phyloP scores from a whole-genome alignment of 192 early-diverging fungal genomes.

The Rhizoclosmatium globosum region DNA sequence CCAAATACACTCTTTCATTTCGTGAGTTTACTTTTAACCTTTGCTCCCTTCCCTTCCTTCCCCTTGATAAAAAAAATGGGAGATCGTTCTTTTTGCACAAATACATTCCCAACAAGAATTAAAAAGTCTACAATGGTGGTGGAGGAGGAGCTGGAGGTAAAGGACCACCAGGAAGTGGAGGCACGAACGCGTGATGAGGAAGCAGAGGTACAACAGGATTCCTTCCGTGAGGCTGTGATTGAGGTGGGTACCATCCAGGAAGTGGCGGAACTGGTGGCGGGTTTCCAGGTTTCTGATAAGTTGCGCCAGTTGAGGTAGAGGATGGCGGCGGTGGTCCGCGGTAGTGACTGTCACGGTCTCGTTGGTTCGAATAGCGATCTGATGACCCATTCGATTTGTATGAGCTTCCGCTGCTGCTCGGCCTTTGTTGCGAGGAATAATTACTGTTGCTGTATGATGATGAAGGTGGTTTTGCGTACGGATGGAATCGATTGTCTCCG shows the following conservation, averaged over 20 bases:
- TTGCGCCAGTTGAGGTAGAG: no score
- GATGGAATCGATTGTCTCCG: neutral
- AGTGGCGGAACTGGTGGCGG: neutral
- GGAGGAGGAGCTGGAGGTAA: neutral
- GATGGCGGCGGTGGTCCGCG: no score
- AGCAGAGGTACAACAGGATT: neutral
- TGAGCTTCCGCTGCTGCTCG: no score
- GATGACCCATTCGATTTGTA: no score
- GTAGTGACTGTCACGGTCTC: no score
- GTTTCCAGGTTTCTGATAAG: neutral
- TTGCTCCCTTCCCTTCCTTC: no score
- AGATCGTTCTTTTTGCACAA: neutral
- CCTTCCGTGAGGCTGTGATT: no score
- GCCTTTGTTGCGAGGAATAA: neutral
- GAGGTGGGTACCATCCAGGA: no score
- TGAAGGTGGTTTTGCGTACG: neutral
- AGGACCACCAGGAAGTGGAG: neutral
- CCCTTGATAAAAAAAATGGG: neutral
- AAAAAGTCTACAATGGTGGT: neutral
- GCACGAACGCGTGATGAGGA: neutral
- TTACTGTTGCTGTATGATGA: neutral
- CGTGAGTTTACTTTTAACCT: no score
- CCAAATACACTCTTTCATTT: no score
- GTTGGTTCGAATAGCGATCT: no score
- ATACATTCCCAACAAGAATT: neutral